phyloP scores from a whole-genome alignment of 1,139 yeast species.

The Blastobotrys petasosporus region DNA sequence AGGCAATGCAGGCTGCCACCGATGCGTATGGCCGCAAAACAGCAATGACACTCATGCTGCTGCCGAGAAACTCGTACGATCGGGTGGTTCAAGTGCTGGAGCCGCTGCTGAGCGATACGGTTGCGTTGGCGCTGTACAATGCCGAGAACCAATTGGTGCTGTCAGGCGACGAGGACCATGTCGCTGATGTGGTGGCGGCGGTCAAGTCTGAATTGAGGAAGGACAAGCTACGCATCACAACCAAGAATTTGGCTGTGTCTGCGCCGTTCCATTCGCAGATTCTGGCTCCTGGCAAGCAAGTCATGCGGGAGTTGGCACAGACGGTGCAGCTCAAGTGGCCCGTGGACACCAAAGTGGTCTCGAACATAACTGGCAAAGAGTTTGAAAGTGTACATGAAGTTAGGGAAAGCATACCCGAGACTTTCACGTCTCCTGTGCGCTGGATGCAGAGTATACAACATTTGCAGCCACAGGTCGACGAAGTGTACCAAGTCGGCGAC shows the following conservation, averaged over 20 bases:
- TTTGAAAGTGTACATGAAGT: conserved; percentile 29
- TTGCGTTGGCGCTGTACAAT: conserved; percentile 36
- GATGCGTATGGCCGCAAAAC: conserved; percentile 24
- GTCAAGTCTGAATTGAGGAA: conserved; percentile 18
- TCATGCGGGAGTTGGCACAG: conserved; percentile 18
- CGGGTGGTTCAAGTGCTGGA: neutral
- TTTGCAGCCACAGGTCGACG: conserved; percentile 1
- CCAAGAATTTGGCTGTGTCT: conserved; percentile 40
- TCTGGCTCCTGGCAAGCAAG: conserved; percentile 37
- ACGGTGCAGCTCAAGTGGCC: conserved; percentile 23
- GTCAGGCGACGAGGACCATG: conserved; percentile 36
- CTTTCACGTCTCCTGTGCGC: conserved; percentile 30
- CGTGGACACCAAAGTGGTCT: conserved; percentile 24
- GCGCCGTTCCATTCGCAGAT: conserved; percentile 50
- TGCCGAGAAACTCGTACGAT: neutral
- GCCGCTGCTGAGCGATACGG: neutral
- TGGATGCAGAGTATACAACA: conserved; percentile 30
- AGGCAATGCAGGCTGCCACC: conserved; percentile 42
- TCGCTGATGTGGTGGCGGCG: conserved; percentile 18
- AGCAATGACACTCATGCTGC: conserved; percentile 12
- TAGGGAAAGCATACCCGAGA: conserved; percentile 21
- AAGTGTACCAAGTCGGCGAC: conserved; percentile 9
- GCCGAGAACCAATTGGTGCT: conserved; percentile 41
- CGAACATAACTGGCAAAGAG: conserved; percentile 33
- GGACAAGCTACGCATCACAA: conserved; percentile 12